These are phyloP conservation scores for Fremontodendron californicum DNA, from an alignment of 345 rosid species.

Conservation along the genomic window DNA sequence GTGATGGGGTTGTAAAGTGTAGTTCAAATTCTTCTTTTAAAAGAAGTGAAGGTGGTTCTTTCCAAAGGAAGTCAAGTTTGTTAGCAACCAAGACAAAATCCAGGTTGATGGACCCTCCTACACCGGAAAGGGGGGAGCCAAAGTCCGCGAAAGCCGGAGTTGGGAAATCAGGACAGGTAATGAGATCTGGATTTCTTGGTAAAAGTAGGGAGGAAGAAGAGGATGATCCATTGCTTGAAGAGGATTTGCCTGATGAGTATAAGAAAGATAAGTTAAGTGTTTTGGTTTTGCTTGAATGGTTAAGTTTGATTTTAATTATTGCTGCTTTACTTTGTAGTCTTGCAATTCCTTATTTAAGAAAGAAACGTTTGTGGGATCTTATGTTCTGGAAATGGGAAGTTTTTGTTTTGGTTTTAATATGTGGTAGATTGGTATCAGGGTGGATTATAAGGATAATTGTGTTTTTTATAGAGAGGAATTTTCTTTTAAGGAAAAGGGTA, in stretches of 20 bases:
- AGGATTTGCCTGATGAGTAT: slow-evolving; percentile 71
- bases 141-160: slow-evolving; percentile 27
- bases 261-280: slow-evolving; percentile 39
- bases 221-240: slow-evolving; percentile 47
- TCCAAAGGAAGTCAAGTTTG: slow-evolving; percentile 25
- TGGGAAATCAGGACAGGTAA: slow-evolving; percentile 32
- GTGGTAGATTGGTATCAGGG: slow-evolving; percentile 84
- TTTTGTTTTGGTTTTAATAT: slow-evolving; percentile 64
- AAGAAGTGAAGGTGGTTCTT: slow-evolving; percentile 30
- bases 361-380: slow-evolving; percentile 41
- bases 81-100: slow-evolving; percentile 53
- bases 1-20: slow-evolving; percentile 46
- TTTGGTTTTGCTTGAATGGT: slow-evolving; percentile 56
- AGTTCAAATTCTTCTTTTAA: slow-evolving; percentile 44
- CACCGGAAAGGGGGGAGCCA: slow-evolving; percentile 30
- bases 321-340: slow-evolving; percentile 58
- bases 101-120: slow-evolving; percentile 61
- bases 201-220: slow-evolving; percentile 49
- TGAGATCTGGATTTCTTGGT: slow-evolving; percentile 45
- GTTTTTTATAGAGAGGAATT: slow-evolving; percentile 67
- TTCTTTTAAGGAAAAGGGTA: slow-evolving; percentile 65
- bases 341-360: slow-evolving; percentile 32
- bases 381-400: slow-evolving; percentile 87
- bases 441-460: slow-evolving; percentile 69
- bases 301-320: slow-evolving; percentile 54